Evolutionary conservation across 768 basidiomycete genomes (phyloP).

Genomic region (Cubamyces sp.): DNA sequence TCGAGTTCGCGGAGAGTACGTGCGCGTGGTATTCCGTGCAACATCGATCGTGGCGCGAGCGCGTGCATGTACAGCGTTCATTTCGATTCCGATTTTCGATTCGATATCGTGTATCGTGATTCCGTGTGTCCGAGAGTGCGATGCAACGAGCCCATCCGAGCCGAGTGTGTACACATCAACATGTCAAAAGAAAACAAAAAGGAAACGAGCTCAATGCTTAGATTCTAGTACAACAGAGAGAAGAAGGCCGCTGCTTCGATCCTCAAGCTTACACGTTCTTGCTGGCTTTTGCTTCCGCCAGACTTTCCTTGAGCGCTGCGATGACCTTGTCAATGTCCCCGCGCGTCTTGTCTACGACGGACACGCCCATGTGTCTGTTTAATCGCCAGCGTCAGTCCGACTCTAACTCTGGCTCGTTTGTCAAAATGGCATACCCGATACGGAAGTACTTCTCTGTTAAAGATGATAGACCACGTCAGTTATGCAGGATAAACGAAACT

Average conservation of each 20-base stretch:
- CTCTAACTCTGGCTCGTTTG: neutral
- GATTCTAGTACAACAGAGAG: constrained; percentile 22
- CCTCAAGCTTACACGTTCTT: constrained; percentile 33
- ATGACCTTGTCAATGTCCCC: constrained; percentile 80
- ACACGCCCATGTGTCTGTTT: constrained; percentile 87
- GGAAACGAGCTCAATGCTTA: constrained; percentile 5
- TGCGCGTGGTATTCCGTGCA: neutral
- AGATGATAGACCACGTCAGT: constrained; percentile 12
- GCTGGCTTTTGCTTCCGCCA: constrained; percentile 44
- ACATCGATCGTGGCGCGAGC: too few relatives aligned
- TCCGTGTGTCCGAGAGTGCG: neutral
- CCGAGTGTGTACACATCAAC: neutral
- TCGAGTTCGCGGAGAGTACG: neutral
- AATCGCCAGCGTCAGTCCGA: neutral
- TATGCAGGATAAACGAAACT: neutral
- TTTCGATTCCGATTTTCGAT: neutral
- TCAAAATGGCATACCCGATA: constrained; percentile 59
- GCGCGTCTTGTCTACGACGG: constrained; percentile 70
- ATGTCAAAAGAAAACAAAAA: constrained; percentile 5
- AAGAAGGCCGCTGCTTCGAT: constrained; percentile 10
- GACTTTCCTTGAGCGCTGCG: constrained; percentile 60
- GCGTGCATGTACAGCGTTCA: too few relatives aligned
- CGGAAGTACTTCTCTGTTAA: constrained; percentile 84
- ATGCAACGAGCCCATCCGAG: too few relatives aligned
- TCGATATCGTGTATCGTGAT: neutral